These are phyloP conservation scores for Penicillium sp. DNA, from an alignment of 2,329 filamentous ascomycete species.

Conservation along the genomic window DNA sequence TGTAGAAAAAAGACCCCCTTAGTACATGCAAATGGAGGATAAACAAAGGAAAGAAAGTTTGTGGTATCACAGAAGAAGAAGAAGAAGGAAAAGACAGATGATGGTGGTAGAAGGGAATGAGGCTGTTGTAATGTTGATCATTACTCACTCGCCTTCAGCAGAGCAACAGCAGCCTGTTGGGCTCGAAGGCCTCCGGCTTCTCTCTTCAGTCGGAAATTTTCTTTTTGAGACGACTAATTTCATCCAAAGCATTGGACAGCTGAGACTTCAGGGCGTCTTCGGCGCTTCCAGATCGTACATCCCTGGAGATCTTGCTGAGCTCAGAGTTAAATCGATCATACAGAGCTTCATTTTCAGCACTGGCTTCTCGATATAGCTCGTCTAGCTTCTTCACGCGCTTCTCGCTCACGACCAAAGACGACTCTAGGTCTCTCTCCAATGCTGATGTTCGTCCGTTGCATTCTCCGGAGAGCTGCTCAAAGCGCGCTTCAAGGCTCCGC, in stretches of 20 bases:
- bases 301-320: conserved; percentile 73
- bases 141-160: conserved; percentile 30
- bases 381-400: conserved; percentile 76
- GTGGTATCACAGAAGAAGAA: conserved; percentile 18
- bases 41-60: conserved; percentile 9
- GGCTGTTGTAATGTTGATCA: conserved; percentile 3
- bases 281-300: conserved; percentile 68
- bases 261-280: conserved; percentile 70
- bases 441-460: conserved; percentile 57
- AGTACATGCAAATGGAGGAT: background rate
- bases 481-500: conserved; percentile 60
- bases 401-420: conserved; percentile 67
- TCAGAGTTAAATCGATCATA: conserved; percentile 93
- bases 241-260: conserved; percentile 69
- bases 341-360: conserved; percentile 84
- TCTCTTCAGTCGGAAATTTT: conserved; percentile 75
- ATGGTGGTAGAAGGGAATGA: conserved; percentile 5
- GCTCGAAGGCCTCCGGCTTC: conserved; percentile 69
- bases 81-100: conserved; percentile 5
- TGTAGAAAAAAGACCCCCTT: conserved; percentile 1
- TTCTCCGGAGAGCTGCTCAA: conserved; percentile 57
- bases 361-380: conserved; percentile 80
- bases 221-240: conserved; percentile 73
- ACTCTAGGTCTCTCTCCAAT: conserved; percentile 67
- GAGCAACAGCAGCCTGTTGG: conserved; percentile 35